Conservation (phyloP, 129 eudicot species). For the Centella asiatica region DNA sequence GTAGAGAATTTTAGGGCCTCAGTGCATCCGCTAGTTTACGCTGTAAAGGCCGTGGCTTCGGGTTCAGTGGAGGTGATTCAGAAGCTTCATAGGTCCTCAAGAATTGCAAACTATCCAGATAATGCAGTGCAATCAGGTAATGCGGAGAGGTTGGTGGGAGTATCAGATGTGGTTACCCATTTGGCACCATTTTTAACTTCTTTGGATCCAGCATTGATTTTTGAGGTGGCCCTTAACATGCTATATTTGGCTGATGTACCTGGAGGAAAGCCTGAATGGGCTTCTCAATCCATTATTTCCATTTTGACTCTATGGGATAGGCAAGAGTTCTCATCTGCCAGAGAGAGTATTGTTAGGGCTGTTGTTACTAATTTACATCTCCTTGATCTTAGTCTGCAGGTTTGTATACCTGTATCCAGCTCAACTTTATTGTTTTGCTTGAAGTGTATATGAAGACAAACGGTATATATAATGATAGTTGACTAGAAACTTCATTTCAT, state of each 20-base stretch:
- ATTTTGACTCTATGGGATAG: slow-evolving; percentile 94
- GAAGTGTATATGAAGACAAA: not conserved
- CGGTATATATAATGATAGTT: not conserved
- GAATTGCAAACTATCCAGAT: slow-evolving; percentile 18
- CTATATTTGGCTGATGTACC: slow-evolving; percentile 97
- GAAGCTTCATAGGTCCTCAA: slow-evolving; percentile 68
- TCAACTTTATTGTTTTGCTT: not conserved
- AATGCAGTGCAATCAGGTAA: slow-evolving; percentile 35
- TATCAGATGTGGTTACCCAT: slow-evolving; percentile 90
- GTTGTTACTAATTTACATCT: slow-evolving; percentile 87
- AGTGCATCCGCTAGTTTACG: slow-evolving; percentile 83
- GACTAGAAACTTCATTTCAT: too few relatives aligned
- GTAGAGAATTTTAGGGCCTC: slow-evolving; percentile 77
- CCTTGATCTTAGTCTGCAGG: slow-evolving; percentile 98
- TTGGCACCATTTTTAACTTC: slow-evolving; percentile 80
- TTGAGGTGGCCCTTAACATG: slow-evolving; percentile 93
- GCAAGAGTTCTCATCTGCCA: slow-evolving; percentile 87
- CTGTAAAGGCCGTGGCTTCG: slow-evolving; percentile 84
- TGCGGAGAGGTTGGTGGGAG: slow-evolving; percentile 86
- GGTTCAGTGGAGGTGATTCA: slow-evolving; percentile 67
- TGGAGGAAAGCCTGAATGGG: slow-evolving; percentile 99
- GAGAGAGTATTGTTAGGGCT: slow-evolving; percentile 96
- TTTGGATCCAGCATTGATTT: slow-evolving; percentile 85
- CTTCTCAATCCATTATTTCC: slow-evolving; percentile 78
- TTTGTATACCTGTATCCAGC: slow-evolving; percentile 22